Evolutionary conservation across 2,329 filamentous ascomycete species (phyloP), one percentile per base, ranked within the genome.

Genomic region (Pseudogymnoascus sp.): DNA sequence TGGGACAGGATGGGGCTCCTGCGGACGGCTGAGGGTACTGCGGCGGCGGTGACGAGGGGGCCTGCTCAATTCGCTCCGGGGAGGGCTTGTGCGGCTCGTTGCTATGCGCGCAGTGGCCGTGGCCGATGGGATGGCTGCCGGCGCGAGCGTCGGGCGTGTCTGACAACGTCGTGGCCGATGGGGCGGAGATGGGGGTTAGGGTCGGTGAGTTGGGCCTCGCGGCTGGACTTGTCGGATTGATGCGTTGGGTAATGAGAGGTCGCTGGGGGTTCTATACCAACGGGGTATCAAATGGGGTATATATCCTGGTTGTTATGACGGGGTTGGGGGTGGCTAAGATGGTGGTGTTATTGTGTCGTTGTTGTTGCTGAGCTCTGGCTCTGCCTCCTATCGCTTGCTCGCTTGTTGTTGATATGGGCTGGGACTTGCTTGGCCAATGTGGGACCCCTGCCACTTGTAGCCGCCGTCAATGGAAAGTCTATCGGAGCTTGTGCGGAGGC

Each of bases 21-120:
- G 84, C 82, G 61, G 80, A 81, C 4, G 30, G 39, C 50, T 64
- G 25, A 57, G 69, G 71, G 63, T 74, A 74, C 63, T 82, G 82
- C 73, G 86, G 86, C 70, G 79, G 79, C 59, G 84, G 84, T 65
- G 82, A 83, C 62, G 79, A 81, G 64, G 75, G 78, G 64, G 75
- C 74, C 64, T 73, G 69, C 66, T 72, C 65, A 66, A 68, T 68
- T 60, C 11, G 67, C 54, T 69, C 67, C 5, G 22, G 22, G 22
- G 22, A 25, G 22, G 22, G 22, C 59, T 73, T 67, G 67, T 63
- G 64, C 68, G 63, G 66, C 59, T 18, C 65, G 39, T 65, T 47
- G 59, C 64, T 64, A 61, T 67, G 63, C 41, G 63, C 65, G 58
- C 65, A 60, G 58, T 60, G 64, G 57, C 69, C 64, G 61, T 57